A percentile compares a stretch with the other conserved stretches of the same genome.
Evolutionary conservation across 768 basidiomycete species (phyloP).

Genomic region (Naganishia friedmannii): DNA sequence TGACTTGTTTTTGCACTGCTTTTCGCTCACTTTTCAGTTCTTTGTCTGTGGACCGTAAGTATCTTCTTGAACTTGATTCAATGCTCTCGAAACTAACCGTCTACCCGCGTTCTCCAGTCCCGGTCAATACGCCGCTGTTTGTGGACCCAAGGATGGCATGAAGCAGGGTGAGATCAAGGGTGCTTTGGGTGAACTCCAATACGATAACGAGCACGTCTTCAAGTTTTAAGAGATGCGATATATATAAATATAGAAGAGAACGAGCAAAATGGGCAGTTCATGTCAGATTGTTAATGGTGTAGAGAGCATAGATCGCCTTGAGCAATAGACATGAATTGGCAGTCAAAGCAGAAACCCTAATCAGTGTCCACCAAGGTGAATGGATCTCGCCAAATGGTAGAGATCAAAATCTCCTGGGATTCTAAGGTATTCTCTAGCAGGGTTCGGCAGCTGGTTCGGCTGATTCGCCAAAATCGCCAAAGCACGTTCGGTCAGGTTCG

Average conservation of each 20-base stretch:
- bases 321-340: no score
- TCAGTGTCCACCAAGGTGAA: no score
- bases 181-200: slow-evolving; percentile 80
- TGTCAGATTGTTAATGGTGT: not conserved
- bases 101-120: slow-evolving; percentile 53
- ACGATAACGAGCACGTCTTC: slow-evolving; percentile 76
- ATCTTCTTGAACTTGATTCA: no score
- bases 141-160: slow-evolving; percentile 83
- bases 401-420: not conserved
- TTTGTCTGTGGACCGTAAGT: slow-evolving; percentile 74
- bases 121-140: slow-evolving; percentile 77
- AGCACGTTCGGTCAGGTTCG: not conserved
- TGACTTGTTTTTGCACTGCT: not conserved
- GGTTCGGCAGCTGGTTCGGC: not conserved
- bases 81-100: not conserved
- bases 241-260: not conserved
- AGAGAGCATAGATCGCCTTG: not conserved
- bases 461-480: slow-evolving; percentile 7
- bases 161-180: slow-evolving; percentile 81
- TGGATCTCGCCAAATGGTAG: no score
- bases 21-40: slow-evolving; percentile 16
- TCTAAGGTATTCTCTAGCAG: not conserved
- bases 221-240: slow-evolving; percentile 54
- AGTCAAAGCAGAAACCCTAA: no score
- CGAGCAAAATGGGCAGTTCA: not conserved